Conservation (phyloP, 2,329 filamentous ascomycete genomes). For the Xylaria sp. region DNA sequence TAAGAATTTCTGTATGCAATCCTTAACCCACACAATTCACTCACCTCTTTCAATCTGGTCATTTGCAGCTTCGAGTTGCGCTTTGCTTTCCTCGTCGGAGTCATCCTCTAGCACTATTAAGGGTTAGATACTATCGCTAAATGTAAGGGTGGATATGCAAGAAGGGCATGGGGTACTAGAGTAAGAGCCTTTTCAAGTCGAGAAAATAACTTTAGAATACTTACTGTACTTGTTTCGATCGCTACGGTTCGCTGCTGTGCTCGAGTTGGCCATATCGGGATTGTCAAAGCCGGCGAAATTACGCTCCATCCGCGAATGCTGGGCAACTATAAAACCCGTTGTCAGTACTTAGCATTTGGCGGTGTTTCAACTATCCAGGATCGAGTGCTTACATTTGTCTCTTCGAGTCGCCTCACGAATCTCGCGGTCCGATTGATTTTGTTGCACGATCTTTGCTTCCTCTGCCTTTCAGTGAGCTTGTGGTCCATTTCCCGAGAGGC, state of each 20-base stretch:
- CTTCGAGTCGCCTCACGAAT: conserved; percentile 71
- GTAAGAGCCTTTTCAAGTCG: neutral
- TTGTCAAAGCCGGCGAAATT: conserved; percentile 57
- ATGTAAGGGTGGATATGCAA: neutral
- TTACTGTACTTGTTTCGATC: conserved; percentile 74
- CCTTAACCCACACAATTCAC: neutral
- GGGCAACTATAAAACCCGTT: conserved; percentile 37
- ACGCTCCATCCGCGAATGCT: conserved; percentile 64
- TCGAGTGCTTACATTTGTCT: conserved; percentile 55
- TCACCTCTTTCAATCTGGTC: conserved; percentile 69
- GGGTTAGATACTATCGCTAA: conserved; percentile 11
- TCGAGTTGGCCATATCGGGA: conserved; percentile 41
- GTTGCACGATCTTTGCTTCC: conserved; percentile 36
- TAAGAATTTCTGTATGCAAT: neutral
- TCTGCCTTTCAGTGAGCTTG: conserved; percentile 48
- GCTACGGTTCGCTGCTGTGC: conserved; percentile 56
- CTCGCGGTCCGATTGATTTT: conserved; percentile 69
- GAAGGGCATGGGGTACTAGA: too few species aligned
- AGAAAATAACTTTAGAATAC: conserved; percentile 2
- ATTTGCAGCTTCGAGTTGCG: conserved; percentile 66
- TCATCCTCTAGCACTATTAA: conserved; percentile 34
- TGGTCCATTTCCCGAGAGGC: too few species aligned
- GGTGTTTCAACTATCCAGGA: neutral
- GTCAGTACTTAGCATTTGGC: conserved; percentile 13
- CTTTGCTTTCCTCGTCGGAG: conserved; percentile 50